A percentile compares a stretch with the other conserved stretches of the same genome.
These are phyloP conservation scores for Blastocladiella emersonii DNA, from an alignment of 371 early-diverging fungal species.

Conservation along the genomic window DNA sequence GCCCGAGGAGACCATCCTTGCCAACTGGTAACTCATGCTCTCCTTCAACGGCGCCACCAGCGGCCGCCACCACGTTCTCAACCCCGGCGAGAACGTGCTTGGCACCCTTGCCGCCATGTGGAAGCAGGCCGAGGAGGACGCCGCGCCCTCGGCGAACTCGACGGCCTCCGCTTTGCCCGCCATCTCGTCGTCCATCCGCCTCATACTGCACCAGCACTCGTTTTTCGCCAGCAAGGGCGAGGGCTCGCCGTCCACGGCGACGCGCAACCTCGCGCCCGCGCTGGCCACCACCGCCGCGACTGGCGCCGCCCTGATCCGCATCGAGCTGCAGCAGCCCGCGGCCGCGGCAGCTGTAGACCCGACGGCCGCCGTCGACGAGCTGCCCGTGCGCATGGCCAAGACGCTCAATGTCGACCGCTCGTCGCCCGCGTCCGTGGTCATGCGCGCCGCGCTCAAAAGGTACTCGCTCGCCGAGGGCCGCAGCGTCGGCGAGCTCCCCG, in stretches of 20 bases:
- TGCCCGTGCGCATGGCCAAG: slow-evolving; percentile 2
- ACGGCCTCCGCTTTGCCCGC: neutral
- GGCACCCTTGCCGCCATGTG: neutral
- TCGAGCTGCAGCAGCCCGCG: neutral
- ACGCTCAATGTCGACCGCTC: neutral
- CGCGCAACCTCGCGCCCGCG: too few relatives aligned
- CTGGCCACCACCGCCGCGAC: too few relatives aligned
- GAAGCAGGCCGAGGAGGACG: neutral
- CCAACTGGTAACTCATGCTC: neutral
- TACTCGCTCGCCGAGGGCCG: neutral
- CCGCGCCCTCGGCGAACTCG: neutral
- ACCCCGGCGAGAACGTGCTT: slow-evolving; percentile 1
- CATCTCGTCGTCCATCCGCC: neutral
- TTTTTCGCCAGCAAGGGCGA: neutral
- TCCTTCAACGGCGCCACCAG: neutral
- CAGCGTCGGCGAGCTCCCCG: neutral
- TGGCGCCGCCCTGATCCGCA: neutral
- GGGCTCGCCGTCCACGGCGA: too few relatives aligned
- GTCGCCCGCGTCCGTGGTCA: neutral
- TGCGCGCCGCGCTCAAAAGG: neutral
- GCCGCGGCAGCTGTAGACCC: too few relatives aligned
- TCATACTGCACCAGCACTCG: neutral
- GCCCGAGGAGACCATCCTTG: neutral
- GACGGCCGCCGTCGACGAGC: too few relatives aligned
- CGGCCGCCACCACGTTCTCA: neutral